phyloP scores from a whole-genome alignment of 2,329 filamentous ascomycete species.

The Trichoderma sp. region DNA sequence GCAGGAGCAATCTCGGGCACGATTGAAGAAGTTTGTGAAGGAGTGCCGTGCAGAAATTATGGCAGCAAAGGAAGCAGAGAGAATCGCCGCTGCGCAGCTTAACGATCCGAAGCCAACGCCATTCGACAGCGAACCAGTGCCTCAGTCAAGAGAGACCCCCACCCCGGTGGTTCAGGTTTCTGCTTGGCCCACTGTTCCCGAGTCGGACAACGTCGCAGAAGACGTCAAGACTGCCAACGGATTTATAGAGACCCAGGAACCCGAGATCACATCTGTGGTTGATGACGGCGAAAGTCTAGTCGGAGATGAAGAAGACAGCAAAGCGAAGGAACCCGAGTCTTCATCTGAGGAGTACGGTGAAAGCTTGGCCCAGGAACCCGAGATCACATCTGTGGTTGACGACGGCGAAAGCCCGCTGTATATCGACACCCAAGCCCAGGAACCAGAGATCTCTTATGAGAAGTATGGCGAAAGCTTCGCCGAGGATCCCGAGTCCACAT shows the following conservation, averaged over 20 bases:
- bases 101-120: background rate
- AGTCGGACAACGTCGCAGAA: conserved; percentile 4
- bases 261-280: background rate
- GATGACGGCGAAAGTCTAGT: conserved; percentile 1
- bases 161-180: background rate
- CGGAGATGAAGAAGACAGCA: background rate
- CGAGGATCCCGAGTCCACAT: conserved; percentile 4
- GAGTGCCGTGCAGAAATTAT: background rate
- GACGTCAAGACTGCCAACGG: conserved; percentile 1
- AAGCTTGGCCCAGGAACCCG: conserved; percentile 13
- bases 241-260: conserved; percentile 10
- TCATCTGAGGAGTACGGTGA: conserved; percentile 3
- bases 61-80: background rate
- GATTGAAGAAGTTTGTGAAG: background rate
- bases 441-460: background rate
- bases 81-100: conserved; percentile 7
- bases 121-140: conserved; percentile 9
- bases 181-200: conserved; percentile 15
- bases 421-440: background rate
- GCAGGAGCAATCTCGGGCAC: background rate
- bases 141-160: conserved; percentile 8
- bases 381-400: background rate
- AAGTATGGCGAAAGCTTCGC: conserved; percentile 7
- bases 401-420: conserved; percentile 14
- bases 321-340: conserved; percentile 15